Evolutionary conservation across 2,329 filamentous ascomycete species (phyloP).

Genomic region (Curvularia sp.): DNA sequence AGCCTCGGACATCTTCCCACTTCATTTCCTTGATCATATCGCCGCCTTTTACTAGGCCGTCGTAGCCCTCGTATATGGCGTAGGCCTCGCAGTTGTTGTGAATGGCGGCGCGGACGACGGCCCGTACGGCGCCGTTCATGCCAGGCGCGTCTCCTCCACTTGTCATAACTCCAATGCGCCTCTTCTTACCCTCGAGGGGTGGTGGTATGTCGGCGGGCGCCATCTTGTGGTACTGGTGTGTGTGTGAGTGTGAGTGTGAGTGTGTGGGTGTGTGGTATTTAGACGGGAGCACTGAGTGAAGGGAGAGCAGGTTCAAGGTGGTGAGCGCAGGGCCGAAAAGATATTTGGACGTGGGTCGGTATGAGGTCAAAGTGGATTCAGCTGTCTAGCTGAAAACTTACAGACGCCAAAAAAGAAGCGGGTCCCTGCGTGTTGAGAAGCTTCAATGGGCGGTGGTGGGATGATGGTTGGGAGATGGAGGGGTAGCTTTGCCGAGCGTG

Average conservation of each 20-base stretch:
- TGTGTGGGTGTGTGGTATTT: slow-evolving; percentile 3
- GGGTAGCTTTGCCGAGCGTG: slow-evolving; percentile 23
- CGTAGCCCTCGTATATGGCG: slow-evolving; percentile 85
- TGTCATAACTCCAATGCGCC: slow-evolving; percentile 87
- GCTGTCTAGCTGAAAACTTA: slow-evolving; percentile 25
- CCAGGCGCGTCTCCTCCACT: slow-evolving; percentile 93
- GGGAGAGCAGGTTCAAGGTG: slow-evolving; percentile 15
- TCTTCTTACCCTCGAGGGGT: slow-evolving; percentile 59
- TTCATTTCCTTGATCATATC: slow-evolving; percentile 85
- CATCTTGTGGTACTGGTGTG: slow-evolving; percentile 27
- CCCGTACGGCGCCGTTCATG: slow-evolving; percentile 91
- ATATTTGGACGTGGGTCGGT: slow-evolving; percentile 27
- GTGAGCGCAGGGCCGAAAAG: slow-evolving; percentile 17
- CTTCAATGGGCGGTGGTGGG: slow-evolving; percentile 15
- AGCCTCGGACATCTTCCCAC: slow-evolving; percentile 95
- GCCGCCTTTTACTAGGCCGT: slow-evolving; percentile 89
- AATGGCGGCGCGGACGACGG: slow-evolving; percentile 90
- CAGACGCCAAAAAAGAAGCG: slow-evolving; percentile 26
- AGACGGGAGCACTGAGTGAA: not conserved
- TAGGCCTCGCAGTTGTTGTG: slow-evolving; percentile 67
- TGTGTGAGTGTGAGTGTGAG: slow-evolving; percentile 9
- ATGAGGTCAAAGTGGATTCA: slow-evolving; percentile 37
- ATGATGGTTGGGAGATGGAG: slow-evolving; percentile 8
- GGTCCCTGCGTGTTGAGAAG: slow-evolving; percentile 36
- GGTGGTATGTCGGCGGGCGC: slow-evolving; percentile 43